A percentile compares a stretch with the other conserved stretches of the same genome.
These are phyloP conservation scores for Casuarina equisetifolia DNA, from an alignment of 306 rosid species.

Conservation along the genomic window DNA sequence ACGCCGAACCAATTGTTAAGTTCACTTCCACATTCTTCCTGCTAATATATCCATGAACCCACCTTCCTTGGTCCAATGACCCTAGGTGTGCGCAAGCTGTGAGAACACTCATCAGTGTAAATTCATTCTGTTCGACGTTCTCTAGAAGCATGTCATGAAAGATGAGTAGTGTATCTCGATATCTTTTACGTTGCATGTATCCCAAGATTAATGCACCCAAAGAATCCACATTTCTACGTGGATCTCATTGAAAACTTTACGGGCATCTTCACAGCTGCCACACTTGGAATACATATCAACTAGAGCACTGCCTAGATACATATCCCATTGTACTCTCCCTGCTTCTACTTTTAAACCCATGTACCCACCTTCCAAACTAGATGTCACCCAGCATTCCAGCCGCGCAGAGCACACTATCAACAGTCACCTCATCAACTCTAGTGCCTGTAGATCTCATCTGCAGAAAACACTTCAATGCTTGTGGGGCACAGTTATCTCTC, in stretches of 20 bases:
- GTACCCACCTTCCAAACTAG: slow-evolving; percentile 43
- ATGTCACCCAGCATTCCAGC: slow-evolving; percentile 34
- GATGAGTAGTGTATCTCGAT: slow-evolving; percentile 29
- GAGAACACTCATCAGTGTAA: slow-evolving; percentile 34
- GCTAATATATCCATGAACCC: slow-evolving; percentile 21
- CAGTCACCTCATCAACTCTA: slow-evolving; percentile 29
- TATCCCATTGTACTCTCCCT: slow-evolving; percentile 38
- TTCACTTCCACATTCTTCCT: slow-evolving; percentile 20
- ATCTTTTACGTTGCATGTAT: slow-evolving; percentile 36
- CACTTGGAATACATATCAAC: slow-evolving; percentile 45
- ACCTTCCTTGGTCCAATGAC: slow-evolving; percentile 31
- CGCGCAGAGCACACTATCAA: slow-evolving; percentile 35
- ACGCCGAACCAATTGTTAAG: slow-evolving; percentile 31
- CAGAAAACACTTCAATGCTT: slow-evolving; percentile 34
- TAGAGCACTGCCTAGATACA: slow-evolving; percentile 36
- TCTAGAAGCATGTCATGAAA: slow-evolving; percentile 33
- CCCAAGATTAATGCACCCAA: slow-evolving; percentile 41
- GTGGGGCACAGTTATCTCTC: slow-evolving; percentile 29
- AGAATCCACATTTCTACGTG: slow-evolving; percentile 33
- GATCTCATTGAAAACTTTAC: slow-evolving; percentile 34
- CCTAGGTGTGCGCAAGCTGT: slow-evolving; percentile 42
- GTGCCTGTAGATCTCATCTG: slow-evolving; percentile 30
- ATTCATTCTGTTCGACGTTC: slow-evolving; percentile 31
- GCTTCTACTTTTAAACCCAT: slow-evolving; percentile 41
- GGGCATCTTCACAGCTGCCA: slow-evolving; percentile 31